These are phyloP conservation scores for Crassisporium funariophilum DNA, from an alignment of 768 basidiomycete species.

Conservation along the genomic window DNA sequence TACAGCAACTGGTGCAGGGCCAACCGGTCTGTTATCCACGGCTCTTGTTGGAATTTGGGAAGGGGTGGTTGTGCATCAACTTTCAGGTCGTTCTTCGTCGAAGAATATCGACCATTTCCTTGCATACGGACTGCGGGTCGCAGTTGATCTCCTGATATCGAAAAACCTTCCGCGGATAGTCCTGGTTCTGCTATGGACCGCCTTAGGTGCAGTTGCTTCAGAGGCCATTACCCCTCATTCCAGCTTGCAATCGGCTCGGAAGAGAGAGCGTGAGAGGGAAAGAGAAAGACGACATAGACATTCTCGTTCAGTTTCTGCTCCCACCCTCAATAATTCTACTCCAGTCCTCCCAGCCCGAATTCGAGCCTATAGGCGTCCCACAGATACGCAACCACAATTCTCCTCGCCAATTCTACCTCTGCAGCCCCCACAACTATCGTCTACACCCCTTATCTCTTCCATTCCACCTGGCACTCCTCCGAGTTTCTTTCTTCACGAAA, in stretches of 20 bases:
- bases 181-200: slow-evolving; percentile 40
- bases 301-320: slow-evolving; percentile 19
- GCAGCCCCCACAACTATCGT: slow-evolving; percentile 18
- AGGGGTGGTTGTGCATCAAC: slow-evolving; percentile 43
- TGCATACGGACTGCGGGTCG: slow-evolving; percentile 44
- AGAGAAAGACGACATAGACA: slow-evolving; percentile 32
- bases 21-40: slow-evolving; percentile 30
- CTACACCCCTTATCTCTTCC: slow-evolving; percentile 21
- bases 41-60: slow-evolving; percentile 46
- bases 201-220: slow-evolving; percentile 34
- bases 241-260: slow-evolving; percentile 22
- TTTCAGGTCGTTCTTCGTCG: slow-evolving; percentile 32
- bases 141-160: slow-evolving; percentile 44
- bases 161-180: slow-evolving; percentile 32
- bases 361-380: slow-evolving; percentile 30
- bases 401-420: slow-evolving; percentile 20
- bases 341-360: slow-evolving; percentile 34
- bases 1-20: slow-evolving; percentile 24
- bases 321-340: slow-evolving; percentile 20
- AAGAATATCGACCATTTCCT: slow-evolving; percentile 40
- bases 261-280: slow-evolving; percentile 23
- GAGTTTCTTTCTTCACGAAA: slow-evolving; percentile 40
- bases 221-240: slow-evolving; percentile 33
- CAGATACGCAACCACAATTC: slow-evolving; percentile 11
- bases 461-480: slow-evolving; percentile 39